Conservation (phyloP, 2,329 filamentous ascomycete species). For the Venturia carpophila region DNA sequence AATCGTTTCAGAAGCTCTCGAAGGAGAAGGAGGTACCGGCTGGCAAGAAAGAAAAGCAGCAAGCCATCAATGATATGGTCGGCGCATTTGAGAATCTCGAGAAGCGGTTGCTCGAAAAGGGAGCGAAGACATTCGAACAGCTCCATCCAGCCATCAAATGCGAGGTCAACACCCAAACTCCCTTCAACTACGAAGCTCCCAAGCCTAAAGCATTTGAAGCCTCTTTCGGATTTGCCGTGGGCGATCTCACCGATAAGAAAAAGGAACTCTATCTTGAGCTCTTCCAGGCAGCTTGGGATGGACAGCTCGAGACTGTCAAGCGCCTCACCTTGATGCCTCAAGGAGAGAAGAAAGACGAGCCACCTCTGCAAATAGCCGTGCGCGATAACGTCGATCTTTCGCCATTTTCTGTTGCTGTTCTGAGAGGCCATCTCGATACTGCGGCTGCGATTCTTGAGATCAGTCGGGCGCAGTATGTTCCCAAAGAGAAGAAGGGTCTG, state of each 20-base stretch:
- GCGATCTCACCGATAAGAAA: slow-evolving; percentile 46
- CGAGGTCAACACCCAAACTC: slow-evolving; percentile 17
- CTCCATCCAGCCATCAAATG: slow-evolving; percentile 48
- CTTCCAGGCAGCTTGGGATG: slow-evolving; percentile 66
- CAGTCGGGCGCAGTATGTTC: slow-evolving; percentile 58
- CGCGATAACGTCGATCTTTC: slow-evolving; percentile 44
- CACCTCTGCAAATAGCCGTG: slow-evolving; percentile 58
- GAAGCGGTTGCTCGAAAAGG: slow-evolving; percentile 45
- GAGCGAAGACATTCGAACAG: slow-evolving; percentile 60
- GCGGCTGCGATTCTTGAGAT: slow-evolving; percentile 65
- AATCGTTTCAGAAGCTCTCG: slow-evolving; percentile 26
- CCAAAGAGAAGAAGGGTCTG: slow-evolving; percentile 47
- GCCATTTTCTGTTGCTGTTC: slow-evolving; percentile 61
- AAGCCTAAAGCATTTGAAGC: slow-evolving; percentile 39
- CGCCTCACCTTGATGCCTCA: slow-evolving; percentile 53
- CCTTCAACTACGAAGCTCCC: slow-evolving; percentile 21
- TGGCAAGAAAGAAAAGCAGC: slow-evolving; percentile 45
- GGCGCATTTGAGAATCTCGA: slow-evolving; percentile 50
- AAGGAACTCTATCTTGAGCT: slow-evolving; percentile 55
- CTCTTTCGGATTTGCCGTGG: slow-evolving; percentile 43
- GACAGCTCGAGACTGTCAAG: slow-evolving; percentile 61
- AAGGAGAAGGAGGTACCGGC: slow-evolving; percentile 19
- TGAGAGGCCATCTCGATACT: slow-evolving; percentile 55
- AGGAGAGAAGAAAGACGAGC: slow-evolving; percentile 44
- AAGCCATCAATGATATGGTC: slow-evolving; percentile 46